phyloP scores from a whole-genome alignment of 192 early-diverging fungal species.

The Linnemannia zychae region DNA sequence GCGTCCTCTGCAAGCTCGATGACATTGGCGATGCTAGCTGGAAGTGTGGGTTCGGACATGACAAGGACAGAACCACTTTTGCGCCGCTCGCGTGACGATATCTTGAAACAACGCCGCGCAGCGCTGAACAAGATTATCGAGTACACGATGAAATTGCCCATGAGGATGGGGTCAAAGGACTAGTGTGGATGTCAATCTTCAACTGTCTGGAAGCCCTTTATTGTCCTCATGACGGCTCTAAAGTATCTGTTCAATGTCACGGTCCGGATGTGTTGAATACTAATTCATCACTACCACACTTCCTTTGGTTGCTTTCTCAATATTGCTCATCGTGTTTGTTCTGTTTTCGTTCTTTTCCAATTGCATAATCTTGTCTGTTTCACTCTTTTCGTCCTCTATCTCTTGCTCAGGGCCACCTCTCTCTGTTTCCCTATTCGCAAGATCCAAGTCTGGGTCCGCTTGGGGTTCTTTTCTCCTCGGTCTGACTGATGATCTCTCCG shows the following conservation, averaged over 20 bases:
- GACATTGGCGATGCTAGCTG: background rate
- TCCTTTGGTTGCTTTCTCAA: background rate
- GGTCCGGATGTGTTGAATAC: background rate
- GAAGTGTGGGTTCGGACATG: slow-evolving; percentile 8
- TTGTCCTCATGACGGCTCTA: background rate
- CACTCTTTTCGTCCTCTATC: background rate
- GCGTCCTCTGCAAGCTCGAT: background rate
- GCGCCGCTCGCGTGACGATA: slow-evolving; percentile 18
- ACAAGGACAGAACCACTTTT: slow-evolving; percentile 6
- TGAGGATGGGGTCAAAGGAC: slow-evolving; percentile 13
- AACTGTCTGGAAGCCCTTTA: background rate
- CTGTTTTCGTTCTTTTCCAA: background rate
- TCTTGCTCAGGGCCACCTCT: background rate
- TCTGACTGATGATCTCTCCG: background rate
- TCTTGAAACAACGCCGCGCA: slow-evolving; percentile 17
- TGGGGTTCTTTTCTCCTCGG: background rate
- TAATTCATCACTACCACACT: background rate
- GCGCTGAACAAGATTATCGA: slow-evolving; percentile 22
- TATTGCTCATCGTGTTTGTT: background rate
- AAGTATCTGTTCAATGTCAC: background rate
- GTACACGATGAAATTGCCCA: slow-evolving; percentile 21
- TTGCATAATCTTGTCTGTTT: background rate
- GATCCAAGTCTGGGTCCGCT: background rate
- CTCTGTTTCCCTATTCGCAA: background rate
- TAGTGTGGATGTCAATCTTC: background rate